A percentile compares a stretch with the other conserved stretches of the same genome.
Evolutionary conservation across 441 rosid genomes (phyloP).

Genomic region (Populus hybrid): DNA sequence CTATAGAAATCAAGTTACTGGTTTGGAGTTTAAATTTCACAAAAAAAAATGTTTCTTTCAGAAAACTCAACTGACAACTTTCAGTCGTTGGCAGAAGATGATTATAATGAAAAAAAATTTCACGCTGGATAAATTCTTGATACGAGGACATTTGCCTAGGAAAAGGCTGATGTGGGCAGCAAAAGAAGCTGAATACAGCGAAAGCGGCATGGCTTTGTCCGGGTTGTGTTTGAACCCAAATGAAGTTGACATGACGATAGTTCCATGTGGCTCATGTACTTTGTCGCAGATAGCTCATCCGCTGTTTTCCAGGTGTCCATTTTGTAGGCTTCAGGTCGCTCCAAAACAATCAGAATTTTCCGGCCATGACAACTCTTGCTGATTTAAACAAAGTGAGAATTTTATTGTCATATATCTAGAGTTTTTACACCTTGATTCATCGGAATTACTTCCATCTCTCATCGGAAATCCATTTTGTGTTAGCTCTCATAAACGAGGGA

Average conservation of each 20-base stretch:
- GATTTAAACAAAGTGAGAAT: not conserved
- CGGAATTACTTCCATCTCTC: not conserved
- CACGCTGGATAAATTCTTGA: not conserved
- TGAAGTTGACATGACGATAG: slow-evolving; percentile 77
- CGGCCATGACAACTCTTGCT: slow-evolving; percentile 42
- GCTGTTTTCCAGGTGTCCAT: slow-evolving; percentile 90
- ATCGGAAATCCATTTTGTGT: not conserved
- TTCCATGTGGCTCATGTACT: slow-evolving; percentile 95
- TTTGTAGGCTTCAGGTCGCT: slow-evolving; percentile 80
- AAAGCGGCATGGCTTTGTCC: slow-evolving; percentile 87
- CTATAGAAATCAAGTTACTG: not conserved
- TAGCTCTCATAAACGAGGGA: not conserved
- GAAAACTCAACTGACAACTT: not conserved
- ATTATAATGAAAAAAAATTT: no score
- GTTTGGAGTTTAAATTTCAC: not conserved
- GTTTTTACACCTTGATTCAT: not conserved
- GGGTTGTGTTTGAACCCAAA: slow-evolving; percentile 80
- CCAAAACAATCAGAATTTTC: slow-evolving; percentile 62
- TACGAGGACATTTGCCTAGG: slow-evolving; percentile 45
- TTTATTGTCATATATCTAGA: not conserved
- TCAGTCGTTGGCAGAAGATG: not conserved
- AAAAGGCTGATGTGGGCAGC: slow-evolving; percentile 64
- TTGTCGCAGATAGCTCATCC: slow-evolving; percentile 74
- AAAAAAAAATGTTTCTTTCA: not conserved
- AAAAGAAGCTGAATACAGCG: slow-evolving; percentile 86